Base-by-base conservation (phyloP, 2,329 filamentous ascomycete genomes). In the Domatiomyces globalis region DNA sequence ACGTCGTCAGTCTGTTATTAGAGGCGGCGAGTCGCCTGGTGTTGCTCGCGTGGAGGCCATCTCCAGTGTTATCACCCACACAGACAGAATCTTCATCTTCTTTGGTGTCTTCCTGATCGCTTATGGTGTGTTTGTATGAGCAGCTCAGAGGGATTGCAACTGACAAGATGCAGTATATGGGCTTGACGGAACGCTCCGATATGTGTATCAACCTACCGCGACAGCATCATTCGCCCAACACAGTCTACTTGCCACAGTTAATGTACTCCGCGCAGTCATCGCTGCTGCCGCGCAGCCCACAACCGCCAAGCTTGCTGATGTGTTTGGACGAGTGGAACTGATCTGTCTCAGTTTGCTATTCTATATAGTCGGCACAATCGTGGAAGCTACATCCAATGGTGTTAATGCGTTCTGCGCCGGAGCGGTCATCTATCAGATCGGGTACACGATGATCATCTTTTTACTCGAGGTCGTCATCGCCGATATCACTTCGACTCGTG, bases 401-500 rank as follows among this genome's bases (percentile, higher is more conserved):
- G 67, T 81, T 7, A 61, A 72, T 39, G 65, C 69, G 1, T 83
- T 81, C 53, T 70, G 72, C 17, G 78, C 72, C 3, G 80, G 80
- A 22, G 75, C 76, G 33, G 70, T 81, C 43, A 63, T 82, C 39
- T 81, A 81, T 63, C 78, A 74, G 69, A 69, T 83, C 43, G 81
- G 81, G 47, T 83, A 80, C 61, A 83, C 80, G 9, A 72, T 72
- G 58, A 69, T 82, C 22, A 69, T 80, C 17, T 66, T 84, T 10
- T 69, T 84, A 1, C 71, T 83, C 19, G 79, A 84, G 63, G 77
- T 84, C 59, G 73, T 84, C 53, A 69, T 84, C 45, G 80, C 73
- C 45, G 81, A 84, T 57, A 71, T 80, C 22, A 81, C 80, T 1
- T 83, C 80, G 1, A 75, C 78, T 5, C 74, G 79, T 12, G 71